These are phyloP conservation scores for Cystoderma amianthinum DNA, from an alignment of 768 basidiomycete species.

Conservation along the genomic window DNA sequence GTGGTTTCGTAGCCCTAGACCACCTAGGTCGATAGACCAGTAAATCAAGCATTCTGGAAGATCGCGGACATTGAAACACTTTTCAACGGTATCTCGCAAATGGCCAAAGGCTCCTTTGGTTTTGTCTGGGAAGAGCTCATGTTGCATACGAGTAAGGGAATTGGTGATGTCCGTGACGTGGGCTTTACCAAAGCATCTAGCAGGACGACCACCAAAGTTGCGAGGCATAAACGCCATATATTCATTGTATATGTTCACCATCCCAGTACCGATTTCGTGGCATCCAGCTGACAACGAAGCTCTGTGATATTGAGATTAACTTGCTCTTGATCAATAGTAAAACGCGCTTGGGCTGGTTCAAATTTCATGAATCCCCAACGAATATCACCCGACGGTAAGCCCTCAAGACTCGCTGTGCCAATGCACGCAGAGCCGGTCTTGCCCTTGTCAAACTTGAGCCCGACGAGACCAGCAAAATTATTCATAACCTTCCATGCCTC, in stretches of 20 bases:
- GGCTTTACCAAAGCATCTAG: conserved; percentile 22
- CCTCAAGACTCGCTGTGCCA: conserved; percentile 9
- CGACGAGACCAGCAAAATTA: conserved; percentile 28
- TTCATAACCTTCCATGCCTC: conserved; percentile 35
- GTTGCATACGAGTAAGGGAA: conserved; percentile 24
- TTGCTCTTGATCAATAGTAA: conserved; percentile 27
- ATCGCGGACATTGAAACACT: conserved; percentile 20
- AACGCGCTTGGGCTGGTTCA: conserved; percentile 18
- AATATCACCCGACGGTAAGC: conserved; percentile 25
- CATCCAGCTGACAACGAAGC: conserved; percentile 25
- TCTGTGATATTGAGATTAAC: conserved; percentile 28
- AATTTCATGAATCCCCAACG: conserved; percentile 34
- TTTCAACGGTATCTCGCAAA: conserved; percentile 11
- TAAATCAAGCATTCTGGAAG: conserved; percentile 34
- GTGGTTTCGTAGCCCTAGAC: conserved; percentile 27
- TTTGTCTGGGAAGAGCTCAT: conserved; percentile 19
- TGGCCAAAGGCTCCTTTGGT: conserved; percentile 14
- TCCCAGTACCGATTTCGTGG: conserved; percentile 28
- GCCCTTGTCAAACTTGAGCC: conserved; percentile 30
- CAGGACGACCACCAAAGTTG: conserved; percentile 26
- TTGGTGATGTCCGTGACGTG: conserved; percentile 23
- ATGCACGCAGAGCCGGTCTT: conserved; percentile 36
- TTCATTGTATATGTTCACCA: conserved; percentile 31
- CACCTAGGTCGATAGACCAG: conserved; percentile 26
- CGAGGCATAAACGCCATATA: conserved; percentile 29